A percentile compares a stretch with the other conserved stretches of the same genome.
These are phyloP conservation scores for Asterionellopsis glacialis DNA, from an alignment of 108 stramenopile species.

Conservation along the genomic window DNA sequence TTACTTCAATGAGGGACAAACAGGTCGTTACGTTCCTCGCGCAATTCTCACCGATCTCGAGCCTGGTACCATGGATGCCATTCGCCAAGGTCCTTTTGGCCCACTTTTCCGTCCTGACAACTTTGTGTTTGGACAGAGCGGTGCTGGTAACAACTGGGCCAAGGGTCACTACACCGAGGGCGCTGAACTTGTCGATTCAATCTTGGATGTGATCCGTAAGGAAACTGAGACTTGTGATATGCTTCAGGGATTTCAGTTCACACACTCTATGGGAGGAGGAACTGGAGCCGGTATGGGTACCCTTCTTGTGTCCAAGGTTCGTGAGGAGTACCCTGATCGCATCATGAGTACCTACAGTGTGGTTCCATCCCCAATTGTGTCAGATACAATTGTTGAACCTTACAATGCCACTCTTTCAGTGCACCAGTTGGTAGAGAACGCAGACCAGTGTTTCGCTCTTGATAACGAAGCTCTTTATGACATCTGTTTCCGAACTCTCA, in stretches of 20 bases:
- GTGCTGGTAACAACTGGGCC: constrained; percentile 92
- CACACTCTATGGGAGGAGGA: constrained; percentile 92
- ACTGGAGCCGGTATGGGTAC: constrained; percentile 93
- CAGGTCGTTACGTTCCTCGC: constrained; percentile 89
- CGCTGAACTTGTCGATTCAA: constrained; percentile 92
- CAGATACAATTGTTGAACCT: constrained; percentile 95
- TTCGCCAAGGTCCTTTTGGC: constrained; percentile 72
- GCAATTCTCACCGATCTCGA: constrained; percentile 89
- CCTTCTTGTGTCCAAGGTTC: constrained; percentile 92
- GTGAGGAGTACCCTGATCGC: constrained; percentile 95
- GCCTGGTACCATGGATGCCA: constrained; percentile 91
- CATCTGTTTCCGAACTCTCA: constrained; percentile 92
- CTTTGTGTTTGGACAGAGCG: constrained; percentile 94
- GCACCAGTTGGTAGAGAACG: constrained; percentile 97
- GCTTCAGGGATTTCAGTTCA: constrained; percentile 87
- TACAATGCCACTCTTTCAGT: constrained; percentile 97
- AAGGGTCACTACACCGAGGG: constrained; percentile 98
- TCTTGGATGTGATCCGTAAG: constrained; percentile 93
- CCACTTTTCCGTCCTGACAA: constrained; percentile 93
- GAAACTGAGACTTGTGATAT: constrained; percentile 90
- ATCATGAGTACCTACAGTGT: constrained; percentile 91
- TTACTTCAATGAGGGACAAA: constrained; percentile 85
- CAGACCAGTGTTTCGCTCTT: constrained; percentile 93
- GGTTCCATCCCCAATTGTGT: constrained; percentile 93
- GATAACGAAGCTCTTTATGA: constrained; percentile 98